phyloP scores from a whole-genome alignment of 495 filamentous ascomycete genomes.

The Trichoderma virens region DNA sequence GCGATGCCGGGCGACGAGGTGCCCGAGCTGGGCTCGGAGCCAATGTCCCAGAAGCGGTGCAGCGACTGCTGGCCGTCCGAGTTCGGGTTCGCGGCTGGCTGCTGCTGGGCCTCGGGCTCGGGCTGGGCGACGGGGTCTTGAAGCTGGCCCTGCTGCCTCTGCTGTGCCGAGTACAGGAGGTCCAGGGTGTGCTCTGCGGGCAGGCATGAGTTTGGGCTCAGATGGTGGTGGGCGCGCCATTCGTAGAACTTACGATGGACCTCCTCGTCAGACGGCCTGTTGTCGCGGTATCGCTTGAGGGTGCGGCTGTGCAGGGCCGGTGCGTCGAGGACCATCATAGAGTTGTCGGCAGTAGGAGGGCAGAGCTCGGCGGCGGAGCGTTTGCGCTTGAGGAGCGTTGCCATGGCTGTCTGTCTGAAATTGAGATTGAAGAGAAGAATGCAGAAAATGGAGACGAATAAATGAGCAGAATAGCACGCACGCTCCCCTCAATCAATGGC shows the following conservation, averaged over 20 bases:
- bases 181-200: conserved; percentile 38
- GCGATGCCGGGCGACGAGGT: conserved; percentile 7
- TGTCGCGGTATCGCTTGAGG: conserved; percentile 43
- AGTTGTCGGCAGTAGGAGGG: conserved; percentile 22
- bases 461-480: no score
- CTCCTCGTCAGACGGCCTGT: conserved; percentile 38
- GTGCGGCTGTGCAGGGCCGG: conserved; percentile 36
- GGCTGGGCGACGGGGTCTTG: neutral
- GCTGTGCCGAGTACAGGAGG: conserved; percentile 40
- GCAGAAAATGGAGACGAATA: no score
- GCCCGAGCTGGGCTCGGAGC: conserved; percentile 16
- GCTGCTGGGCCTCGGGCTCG: conserved; percentile 9
- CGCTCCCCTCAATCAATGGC: no score
- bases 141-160: conserved; percentile 23
- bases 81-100: conserved; percentile 12
- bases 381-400: conserved; percentile 44
- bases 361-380: conserved; percentile 43
- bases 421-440: no score
- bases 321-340: conserved; percentile 25
- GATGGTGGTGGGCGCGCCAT: conserved; percentile 7
- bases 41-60: conserved; percentile 42
- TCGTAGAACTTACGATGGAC: conserved; percentile 35
- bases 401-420: conserved; percentile 12
- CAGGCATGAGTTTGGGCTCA: conserved; percentile 9
- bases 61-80: conserved; percentile 28